Base-by-base conservation (phyloP, 2,329 filamentous ascomycete genomes). In the Ciborinia camelliae region DNA sequence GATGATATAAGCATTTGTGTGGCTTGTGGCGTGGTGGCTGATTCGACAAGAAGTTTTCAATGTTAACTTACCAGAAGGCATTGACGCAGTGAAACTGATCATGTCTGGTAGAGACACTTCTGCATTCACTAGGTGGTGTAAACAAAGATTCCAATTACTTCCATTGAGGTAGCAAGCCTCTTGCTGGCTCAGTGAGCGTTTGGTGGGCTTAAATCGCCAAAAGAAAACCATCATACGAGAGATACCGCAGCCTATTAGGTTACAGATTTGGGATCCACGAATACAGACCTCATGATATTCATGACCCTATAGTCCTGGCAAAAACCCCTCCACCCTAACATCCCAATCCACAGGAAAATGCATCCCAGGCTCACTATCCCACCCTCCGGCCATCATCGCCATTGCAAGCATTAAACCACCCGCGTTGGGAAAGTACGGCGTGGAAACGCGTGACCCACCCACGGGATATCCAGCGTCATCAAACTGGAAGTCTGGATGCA, bases 371-470 rank as follows among this genome's bases (percentile, higher is more conserved):
- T 71, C 72, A 9, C 43, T 81, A 69, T 85, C 82, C 83, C 84
- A 86, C 0, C 81, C 84, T 1, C 81, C 82, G 14, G 81, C 80
- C 80, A 86, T 81, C 82, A 85, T 84, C 2, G 81, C 83, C 65
- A 82, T 75, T 0, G 81, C 82, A 39, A 84, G 71, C 69, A 86
- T 68, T 65, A 86, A 74, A 1, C 78, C 78, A 2, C 80, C 78
- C 43, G 79, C 77, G 26, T 79, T 80, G 0, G 84, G 84, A 65
- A 86, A 84, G 72, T 86, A 86, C 12, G 84, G 84, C 35, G 84
- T 86, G 1, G 83, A 78, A 10, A 85, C 84, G 50, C 80, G 76
- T 5, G 77, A 75, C 0, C 82, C 82, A 7, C 83, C 83, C 5
- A 82, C 73, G 0, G 82, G 80, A 72, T 84, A 84, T 0, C 84